phyloP scores from a whole-genome alignment of 805 yeast genomes.

The Barnettozyma botsteinii region DNA sequence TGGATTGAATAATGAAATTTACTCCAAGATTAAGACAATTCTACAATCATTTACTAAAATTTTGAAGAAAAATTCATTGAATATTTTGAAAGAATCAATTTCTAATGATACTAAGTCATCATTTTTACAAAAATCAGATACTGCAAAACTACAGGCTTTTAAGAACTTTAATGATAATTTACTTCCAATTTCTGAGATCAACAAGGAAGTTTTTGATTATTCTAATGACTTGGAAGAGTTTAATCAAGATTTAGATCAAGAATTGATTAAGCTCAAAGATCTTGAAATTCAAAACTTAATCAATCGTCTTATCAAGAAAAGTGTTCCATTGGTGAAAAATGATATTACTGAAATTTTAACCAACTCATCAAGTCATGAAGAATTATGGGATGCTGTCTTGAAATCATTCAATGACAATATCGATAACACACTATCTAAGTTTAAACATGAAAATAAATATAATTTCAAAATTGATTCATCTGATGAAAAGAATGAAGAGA shows the following conservation, averaged over 20 bases:
- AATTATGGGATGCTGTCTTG: slow-evolving; percentile 58
- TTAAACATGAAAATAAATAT: slow-evolving; percentile 26
- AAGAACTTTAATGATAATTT: slow-evolving; percentile 15
- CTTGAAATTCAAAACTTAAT: slow-evolving; percentile 30
- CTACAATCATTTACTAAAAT: slow-evolving; percentile 37
- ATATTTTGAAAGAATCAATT: slow-evolving; percentile 22
- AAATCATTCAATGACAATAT: slow-evolving; percentile 36
- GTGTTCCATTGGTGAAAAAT: slow-evolving; percentile 44
- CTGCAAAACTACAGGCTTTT: slow-evolving; percentile 26
- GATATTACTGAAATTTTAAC: slow-evolving; percentile 42
- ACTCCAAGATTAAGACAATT: slow-evolving; percentile 38
- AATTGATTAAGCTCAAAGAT: slow-evolving; percentile 19
- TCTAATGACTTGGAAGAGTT: slow-evolving; percentile 31
- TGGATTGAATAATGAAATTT: slow-evolving; percentile 43
- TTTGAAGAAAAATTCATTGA: slow-evolving; percentile 31
- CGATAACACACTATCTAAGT: slow-evolving; percentile 27
- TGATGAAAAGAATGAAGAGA: slow-evolving; percentile 34
- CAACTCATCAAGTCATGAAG: slow-evolving; percentile 36
- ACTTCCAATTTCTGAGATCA: slow-evolving; percentile 15
- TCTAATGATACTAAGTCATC: slow-evolving; percentile 27
- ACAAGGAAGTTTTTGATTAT: slow-evolving; percentile 24
- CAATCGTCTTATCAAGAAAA: slow-evolving; percentile 39
- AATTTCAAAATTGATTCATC: slow-evolving; percentile 67
- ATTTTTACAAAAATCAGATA: slow-evolving; percentile 28
- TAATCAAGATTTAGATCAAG: slow-evolving; percentile 22